These are phyloP conservation scores for Leishmania tarentolae DNA, from an alignment of 208 protist genomes.

Conservation along the genomic window DNA sequence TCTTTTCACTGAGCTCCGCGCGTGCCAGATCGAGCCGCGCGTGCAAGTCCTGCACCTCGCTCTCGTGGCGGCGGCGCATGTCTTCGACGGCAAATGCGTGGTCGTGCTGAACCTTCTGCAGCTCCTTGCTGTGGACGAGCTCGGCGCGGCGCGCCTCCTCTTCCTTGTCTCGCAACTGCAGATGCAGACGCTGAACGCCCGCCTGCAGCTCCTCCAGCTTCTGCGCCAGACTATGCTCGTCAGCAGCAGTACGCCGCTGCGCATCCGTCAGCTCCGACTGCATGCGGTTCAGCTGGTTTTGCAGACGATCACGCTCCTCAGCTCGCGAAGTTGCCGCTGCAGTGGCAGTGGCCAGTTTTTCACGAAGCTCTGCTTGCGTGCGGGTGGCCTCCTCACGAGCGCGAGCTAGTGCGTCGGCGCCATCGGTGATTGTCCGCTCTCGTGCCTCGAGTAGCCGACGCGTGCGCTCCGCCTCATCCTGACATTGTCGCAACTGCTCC, in stretches of 20 bases:
- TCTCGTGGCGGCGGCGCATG: slow-evolving; percentile 36
- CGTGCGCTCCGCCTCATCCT: slow-evolving; percentile 27
- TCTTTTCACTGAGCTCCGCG: slow-evolving; percentile 45
- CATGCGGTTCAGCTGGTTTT: slow-evolving; percentile 42
- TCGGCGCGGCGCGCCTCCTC: slow-evolving; percentile 40
- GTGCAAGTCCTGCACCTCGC: slow-evolving; percentile 50
- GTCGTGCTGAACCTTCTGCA: slow-evolving; percentile 47
- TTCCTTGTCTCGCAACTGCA: slow-evolving; percentile 59
- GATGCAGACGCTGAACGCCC: slow-evolving; percentile 33
- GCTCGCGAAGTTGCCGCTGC: slow-evolving; percentile 25
- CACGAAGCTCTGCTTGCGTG: slow-evolving; percentile 34
- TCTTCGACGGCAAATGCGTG: slow-evolving; percentile 36
- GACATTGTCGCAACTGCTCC: slow-evolving; percentile 32
- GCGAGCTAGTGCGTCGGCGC: slow-evolving; percentile 11
- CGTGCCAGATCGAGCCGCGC: slow-evolving; percentile 49
- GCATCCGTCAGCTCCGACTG: slow-evolving; percentile 43
- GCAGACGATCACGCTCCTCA: slow-evolving; percentile 48
- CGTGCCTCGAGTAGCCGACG: slow-evolving; percentile 28
- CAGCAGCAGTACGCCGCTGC: slow-evolving; percentile 35
- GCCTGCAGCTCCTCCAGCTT: slow-evolving; percentile 44
- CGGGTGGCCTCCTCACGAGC: slow-evolving; percentile 28
- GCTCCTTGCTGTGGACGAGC: slow-evolving; percentile 43
- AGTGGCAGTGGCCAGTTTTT: slow-evolving; percentile 40
- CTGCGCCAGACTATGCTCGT: slow-evolving; percentile 31
- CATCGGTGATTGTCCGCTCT: slow-evolving; percentile 33